phyloP scores from a whole-genome alignment of 345 rosid species.

The Nasturtium officinale region DNA sequence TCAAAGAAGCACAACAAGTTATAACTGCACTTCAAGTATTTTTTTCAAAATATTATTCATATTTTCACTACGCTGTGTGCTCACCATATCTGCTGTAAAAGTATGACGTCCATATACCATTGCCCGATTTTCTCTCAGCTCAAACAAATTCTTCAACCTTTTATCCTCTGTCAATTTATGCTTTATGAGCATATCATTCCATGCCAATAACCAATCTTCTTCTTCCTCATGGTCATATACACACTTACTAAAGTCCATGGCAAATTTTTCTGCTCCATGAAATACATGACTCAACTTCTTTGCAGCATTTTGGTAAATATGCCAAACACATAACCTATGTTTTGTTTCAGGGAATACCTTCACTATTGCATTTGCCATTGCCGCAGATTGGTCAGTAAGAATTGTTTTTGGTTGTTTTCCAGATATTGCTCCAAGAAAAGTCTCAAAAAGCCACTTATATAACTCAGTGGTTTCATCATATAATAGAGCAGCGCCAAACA shows the following conservation, averaged over 20 bases:
- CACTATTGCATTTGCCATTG: not conserved
- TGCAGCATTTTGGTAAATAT: not conserved
- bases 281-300: not conserved
- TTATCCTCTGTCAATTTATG: not conserved
- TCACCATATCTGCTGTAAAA: not conserved
- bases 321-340: not conserved
- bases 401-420: constrained; percentile 5
- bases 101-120: not conserved
- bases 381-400: not conserved
- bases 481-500: constrained; percentile 4
- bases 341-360: not conserved
- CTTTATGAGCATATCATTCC: not conserved
- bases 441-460: not conserved
- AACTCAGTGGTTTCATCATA: not conserved
- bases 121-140: not conserved
- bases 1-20: not conserved
- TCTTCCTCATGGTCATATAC: constrained; percentile 19
- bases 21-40: not conserved
- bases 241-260: constrained; percentile 2
- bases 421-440: constrained; percentile 18
- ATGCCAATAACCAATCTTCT: constrained; percentile 10
- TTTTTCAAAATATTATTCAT: no score
- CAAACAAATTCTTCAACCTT: not conserved
- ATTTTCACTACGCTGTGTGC: not conserved
- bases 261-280: not conserved